Evolutionary conservation across 768 basidiomycete genomes (phyloP).

Genomic region (Leccinellum rugosiceps): DNA sequence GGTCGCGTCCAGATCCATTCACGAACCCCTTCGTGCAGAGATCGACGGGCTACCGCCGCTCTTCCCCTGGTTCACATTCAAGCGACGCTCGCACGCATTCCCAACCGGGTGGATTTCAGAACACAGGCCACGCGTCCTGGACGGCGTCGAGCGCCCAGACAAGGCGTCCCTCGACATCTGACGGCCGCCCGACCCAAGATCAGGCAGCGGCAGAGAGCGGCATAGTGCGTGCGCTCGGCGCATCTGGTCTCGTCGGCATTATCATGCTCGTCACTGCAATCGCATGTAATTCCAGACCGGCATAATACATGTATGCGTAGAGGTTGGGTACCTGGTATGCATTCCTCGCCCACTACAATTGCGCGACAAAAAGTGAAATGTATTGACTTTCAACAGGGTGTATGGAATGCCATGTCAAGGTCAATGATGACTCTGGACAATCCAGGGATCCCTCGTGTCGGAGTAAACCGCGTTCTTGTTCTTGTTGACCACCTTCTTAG

Average conservation of each 20-base stretch:
- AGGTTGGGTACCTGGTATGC: not conserved
- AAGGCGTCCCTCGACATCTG: conserved; percentile 1
- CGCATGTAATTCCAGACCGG: conserved; percentile 13
- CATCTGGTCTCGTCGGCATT: conserved; percentile 26
- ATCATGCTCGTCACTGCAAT: conserved; percentile 26
- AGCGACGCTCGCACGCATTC: not conserved
- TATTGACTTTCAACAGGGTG: not conserved
- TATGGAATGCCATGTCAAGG: not conserved
- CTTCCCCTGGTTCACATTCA: conserved; percentile 1
- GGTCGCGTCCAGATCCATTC: conserved; percentile 21
- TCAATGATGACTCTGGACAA: not conserved
- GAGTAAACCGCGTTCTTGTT: not conserved
- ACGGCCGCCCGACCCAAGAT: conserved; percentile 17
- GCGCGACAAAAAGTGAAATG: not conserved
- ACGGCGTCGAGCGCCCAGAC: conserved; percentile 1
- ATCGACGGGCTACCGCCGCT: conserved; percentile 23
- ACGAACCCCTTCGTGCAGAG: conserved; percentile 24
- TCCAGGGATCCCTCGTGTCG: too few relatives aligned
- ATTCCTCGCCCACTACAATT: not conserved
- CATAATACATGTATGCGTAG: conserved; percentile 2
- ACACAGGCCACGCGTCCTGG: conserved; percentile 1
- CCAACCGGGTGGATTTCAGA: conserved; percentile 2
- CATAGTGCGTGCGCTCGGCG: conserved; percentile 24
- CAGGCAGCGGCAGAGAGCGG: conserved; percentile 25
- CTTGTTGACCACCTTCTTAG: conserved; percentile 5